A percentile compares a stretch with the other conserved stretches of the same genome.
Evolutionary conservation across 2,329 filamentous ascomycete species (phyloP).

Genomic region (Macroventuria anomochaeta): DNA sequence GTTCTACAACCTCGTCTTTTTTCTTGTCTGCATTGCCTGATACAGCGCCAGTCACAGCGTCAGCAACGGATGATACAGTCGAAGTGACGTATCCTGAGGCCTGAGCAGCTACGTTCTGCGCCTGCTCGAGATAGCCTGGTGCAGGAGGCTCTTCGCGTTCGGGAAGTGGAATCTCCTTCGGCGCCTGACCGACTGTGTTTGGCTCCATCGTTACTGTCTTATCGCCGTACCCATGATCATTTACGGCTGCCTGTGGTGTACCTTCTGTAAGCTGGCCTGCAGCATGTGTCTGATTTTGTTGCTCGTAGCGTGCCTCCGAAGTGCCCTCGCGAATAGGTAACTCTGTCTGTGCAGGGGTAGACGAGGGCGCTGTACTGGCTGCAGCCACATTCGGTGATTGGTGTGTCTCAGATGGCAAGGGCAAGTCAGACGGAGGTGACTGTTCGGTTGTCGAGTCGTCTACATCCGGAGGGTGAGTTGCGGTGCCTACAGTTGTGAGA

Average conservation of each 20-base stretch:
- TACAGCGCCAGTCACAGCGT: conserved; percentile 35
- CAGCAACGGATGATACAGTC: conserved; percentile 43
- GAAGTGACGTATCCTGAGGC: conserved; percentile 36
- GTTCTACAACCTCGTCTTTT: conserved; percentile 22
- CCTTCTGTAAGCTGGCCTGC: conserved; percentile 51
- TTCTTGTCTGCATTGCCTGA: conserved; percentile 33
- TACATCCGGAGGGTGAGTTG: conserved; percentile 45
- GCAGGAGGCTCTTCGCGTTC: conserved; percentile 41
- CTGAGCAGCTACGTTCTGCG: conserved; percentile 47
- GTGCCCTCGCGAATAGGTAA: conserved; percentile 51
- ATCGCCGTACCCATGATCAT: conserved; percentile 53
- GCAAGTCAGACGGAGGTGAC: conserved; percentile 30
- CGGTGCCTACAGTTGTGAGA: conserved; percentile 43
- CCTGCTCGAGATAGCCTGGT: conserved; percentile 52
- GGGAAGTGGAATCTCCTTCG: conserved; percentile 53
- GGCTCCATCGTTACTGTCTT: conserved; percentile 57
- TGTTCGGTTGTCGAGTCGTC: conserved; percentile 27
- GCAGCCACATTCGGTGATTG: conserved; percentile 8
- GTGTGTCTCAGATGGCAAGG: conserved; percentile 24
- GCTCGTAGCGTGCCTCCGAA: conserved; percentile 49
- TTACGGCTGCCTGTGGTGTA: conserved; percentile 50
- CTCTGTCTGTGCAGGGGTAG: conserved; percentile 21
- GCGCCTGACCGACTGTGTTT: conserved; percentile 56
- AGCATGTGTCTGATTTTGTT: conserved; percentile 54
- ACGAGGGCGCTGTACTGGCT: conserved; percentile 5